phyloP scores from a whole-genome alignment of 2,329 filamentous ascomycete genomes.

The Aspergillus sp. region DNA sequence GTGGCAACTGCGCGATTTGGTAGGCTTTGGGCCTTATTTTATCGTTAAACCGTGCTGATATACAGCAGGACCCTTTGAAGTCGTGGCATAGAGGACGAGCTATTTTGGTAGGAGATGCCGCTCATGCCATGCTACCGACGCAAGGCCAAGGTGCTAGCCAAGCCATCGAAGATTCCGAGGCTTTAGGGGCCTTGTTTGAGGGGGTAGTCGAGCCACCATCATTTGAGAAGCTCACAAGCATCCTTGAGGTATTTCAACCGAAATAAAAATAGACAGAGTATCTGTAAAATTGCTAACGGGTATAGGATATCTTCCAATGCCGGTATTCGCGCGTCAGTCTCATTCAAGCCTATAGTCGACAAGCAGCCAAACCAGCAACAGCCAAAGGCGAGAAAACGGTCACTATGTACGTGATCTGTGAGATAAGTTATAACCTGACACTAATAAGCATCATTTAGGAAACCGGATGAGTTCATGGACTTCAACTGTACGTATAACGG shows the following conservation, averaged over 20 bases:
- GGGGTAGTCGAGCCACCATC: not conserved
- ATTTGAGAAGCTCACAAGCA: not conserved
- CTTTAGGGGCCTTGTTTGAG: constrained; percentile 10
- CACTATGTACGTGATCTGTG: constrained; percentile 14
- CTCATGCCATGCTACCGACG: constrained; percentile 38
- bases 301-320: constrained; percentile 13
- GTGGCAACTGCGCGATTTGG: too few relatives aligned
- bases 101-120: constrained; percentile 33
- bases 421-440: too few relatives aligned
- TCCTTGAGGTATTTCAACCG: constrained; percentile 4
- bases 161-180: constrained; percentile 38
- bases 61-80: constrained; percentile 11
- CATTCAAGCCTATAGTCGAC: constrained; percentile 42
- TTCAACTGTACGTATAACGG: constrained; percentile 13
- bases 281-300: too few relatives aligned
- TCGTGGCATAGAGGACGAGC: constrained; percentile 12
- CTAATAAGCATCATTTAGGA: constrained; percentile 1
- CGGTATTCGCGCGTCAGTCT: constrained; percentile 35
- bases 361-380: constrained; percentile 36
- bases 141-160: constrained; percentile 42
- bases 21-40: too few relatives aligned
- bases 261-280: constrained; percentile 17
- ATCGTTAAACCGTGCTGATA: too few relatives aligned
- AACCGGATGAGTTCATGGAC: constrained; percentile 16
- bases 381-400: constrained; percentile 26